These are phyloP conservation scores for Neurospora sp. DNA, from an alignment of 495 filamentous ascomycete species.

Conservation along the genomic window DNA sequence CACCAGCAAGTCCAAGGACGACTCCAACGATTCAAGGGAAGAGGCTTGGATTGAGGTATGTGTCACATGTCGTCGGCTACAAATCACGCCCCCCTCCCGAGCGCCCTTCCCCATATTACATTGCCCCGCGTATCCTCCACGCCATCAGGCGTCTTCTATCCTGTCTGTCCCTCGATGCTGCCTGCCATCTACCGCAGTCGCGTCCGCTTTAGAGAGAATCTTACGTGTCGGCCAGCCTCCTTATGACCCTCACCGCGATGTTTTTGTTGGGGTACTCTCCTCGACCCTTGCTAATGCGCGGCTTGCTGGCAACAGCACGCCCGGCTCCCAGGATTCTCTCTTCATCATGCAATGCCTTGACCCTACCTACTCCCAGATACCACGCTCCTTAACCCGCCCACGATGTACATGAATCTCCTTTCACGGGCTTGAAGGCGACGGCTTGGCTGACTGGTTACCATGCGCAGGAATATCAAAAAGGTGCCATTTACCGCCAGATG, in stretches of 20 bases:
- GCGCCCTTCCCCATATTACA: conserved; percentile 11
- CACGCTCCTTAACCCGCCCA: conserved; percentile 16
- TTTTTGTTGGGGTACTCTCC: conserved; percentile 22
- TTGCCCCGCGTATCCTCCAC: neutral
- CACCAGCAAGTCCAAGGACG: conserved; percentile 58
- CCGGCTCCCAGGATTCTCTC: conserved; percentile 18
- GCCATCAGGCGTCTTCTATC: conserved; percentile 1
- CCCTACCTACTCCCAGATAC: conserved; percentile 7
- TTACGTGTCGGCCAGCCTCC: conserved; percentile 11
- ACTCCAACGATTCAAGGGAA: conserved; percentile 67
- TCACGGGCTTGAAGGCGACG: conserved; percentile 12
- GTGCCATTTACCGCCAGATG: conserved; percentile 96
- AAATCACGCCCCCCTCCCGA: conserved; percentile 1
- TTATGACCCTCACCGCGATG: conserved; percentile 10
- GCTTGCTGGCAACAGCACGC: conserved; percentile 36
- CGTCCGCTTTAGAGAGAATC: conserved; percentile 3
- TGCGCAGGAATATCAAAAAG: conserved; percentile 82
- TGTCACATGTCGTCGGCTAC: conserved; percentile 23
- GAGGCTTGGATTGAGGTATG: conserved; percentile 75
- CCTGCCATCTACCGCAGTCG: conserved; percentile 3
- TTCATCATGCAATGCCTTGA: conserved; percentile 15
- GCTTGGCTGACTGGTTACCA: conserved; percentile 22
- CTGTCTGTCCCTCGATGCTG: conserved; percentile 2
- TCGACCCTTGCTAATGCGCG: conserved; percentile 38
- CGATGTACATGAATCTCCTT: conserved; percentile 17